Conservation (phyloP, 768 basidiomycete species). For the Termitomyces sp. region DNA sequence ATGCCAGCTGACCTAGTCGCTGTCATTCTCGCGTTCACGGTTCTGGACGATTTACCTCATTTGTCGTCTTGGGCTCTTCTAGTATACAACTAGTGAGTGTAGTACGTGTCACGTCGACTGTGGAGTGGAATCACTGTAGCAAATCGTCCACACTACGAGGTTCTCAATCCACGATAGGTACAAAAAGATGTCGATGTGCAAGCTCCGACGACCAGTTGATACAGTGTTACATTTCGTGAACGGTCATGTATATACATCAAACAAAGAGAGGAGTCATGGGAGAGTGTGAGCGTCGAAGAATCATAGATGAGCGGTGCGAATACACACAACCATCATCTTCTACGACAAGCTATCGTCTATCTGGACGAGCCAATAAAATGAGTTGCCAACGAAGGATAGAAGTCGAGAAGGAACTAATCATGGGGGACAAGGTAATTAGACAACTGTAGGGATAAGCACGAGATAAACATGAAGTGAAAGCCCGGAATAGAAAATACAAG, state of each 20-base stretch:
- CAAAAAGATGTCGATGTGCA: too few species aligned
- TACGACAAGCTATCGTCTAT: slow-evolving; percentile 1
- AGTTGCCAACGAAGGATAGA: slow-evolving; percentile 4
- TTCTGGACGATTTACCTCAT: too few species aligned
- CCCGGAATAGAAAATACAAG: neutral
- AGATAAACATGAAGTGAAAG: neutral
- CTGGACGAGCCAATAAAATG: slow-evolving; percentile 4
- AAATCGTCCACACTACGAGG: too few species aligned
- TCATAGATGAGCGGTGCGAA: neutral
- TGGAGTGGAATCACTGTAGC: too few species aligned
- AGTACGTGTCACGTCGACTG: too few species aligned
- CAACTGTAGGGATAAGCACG: slow-evolving; percentile 6
- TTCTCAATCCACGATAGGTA: too few species aligned
- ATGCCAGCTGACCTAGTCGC: too few species aligned
- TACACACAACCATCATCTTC: slow-evolving; percentile 9
- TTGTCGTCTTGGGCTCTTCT: too few species aligned
- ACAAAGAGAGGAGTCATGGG: neutral
- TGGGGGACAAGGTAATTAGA: slow-evolving; percentile 3
- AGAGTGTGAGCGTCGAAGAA: slow-evolving; percentile 1
- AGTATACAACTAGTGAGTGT: too few species aligned
- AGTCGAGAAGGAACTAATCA: slow-evolving; percentile 1
- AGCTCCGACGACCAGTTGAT: neutral
- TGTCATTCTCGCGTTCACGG: too few species aligned
- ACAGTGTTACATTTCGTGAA: slow-evolving; percentile 14
- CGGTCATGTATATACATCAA: slow-evolving; percentile 7